Evolutionary conservation across 495 filamentous ascomycete genomes (phyloP).

Genomic region (Hyphodiscus hymeniophilus): DNA sequence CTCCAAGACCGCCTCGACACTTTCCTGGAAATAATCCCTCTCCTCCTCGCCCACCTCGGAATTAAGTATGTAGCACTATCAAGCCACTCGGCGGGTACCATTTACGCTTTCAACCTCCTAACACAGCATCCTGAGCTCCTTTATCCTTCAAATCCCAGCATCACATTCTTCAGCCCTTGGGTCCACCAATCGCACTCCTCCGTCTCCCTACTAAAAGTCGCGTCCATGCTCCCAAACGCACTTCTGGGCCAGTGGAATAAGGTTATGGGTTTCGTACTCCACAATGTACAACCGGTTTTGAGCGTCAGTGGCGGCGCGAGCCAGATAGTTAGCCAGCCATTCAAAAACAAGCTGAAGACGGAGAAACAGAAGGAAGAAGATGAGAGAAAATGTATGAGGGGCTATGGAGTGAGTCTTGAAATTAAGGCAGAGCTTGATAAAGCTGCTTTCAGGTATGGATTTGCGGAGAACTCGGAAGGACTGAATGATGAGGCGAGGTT

Average conservation of each 20-base stretch:
- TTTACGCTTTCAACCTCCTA: slow-evolving; percentile 39
- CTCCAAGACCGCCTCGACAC: slow-evolving; percentile 28
- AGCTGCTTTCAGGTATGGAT: slow-evolving; percentile 7
- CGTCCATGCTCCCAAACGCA: slow-evolving; percentile 17
- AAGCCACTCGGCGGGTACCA: slow-evolving; percentile 37
- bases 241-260: slow-evolving; percentile 28
- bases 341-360: not conserved
- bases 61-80: slow-evolving; percentile 34
- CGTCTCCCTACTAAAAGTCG: slow-evolving; percentile 18
- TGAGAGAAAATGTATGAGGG: slow-evolving; percentile 1
- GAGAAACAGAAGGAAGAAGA: slow-evolving; percentile 5
- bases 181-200: slow-evolving; percentile 34
- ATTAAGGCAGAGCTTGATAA: slow-evolving; percentile 10
- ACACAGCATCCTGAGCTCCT: slow-evolving; percentile 30
- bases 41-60: slow-evolving; percentile 30
- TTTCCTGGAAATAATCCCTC: slow-evolving; percentile 37
- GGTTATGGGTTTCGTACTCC: slow-evolving; percentile 17
- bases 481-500: slow-evolving; percentile 19
- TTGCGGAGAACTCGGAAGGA: slow-evolving; percentile 17
- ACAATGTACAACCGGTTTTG: too few species aligned
- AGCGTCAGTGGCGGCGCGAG: not conserved
- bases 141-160: slow-evolving; percentile 25
- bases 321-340: not conserved
- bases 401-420: slow-evolving; percentile 6
- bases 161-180: slow-evolving; percentile 38